These are phyloP conservation scores for Panicum hallii DNA, from an alignment of 202 grass and related monocot genomes.

Conservation along the genomic window DNA sequence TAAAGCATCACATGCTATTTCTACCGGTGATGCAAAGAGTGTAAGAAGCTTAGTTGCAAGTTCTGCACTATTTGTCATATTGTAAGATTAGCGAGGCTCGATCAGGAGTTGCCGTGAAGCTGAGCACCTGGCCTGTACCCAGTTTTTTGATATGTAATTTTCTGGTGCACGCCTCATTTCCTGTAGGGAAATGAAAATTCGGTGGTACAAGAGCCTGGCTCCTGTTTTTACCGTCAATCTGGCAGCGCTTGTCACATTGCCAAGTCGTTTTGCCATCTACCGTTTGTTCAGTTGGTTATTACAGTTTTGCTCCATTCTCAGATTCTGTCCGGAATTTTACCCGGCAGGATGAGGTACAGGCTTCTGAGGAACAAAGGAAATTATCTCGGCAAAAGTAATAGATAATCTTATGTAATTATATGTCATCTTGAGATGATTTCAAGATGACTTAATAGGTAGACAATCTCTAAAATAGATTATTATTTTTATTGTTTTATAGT, in stretches of 20 bases:
- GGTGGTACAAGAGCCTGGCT: background rate
- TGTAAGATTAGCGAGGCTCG: background rate
- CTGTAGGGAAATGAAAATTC: background rate
- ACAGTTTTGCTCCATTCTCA: constrained; percentile 33
- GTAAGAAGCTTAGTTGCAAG: constrained; percentile 24
- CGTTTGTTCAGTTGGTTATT: constrained; percentile 18
- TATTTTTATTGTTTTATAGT: no score
- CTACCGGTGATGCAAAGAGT: constrained; percentile 12
- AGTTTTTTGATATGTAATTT: background rate
- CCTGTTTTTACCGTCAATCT: constrained; percentile 4
- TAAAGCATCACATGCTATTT: constrained; percentile 41
- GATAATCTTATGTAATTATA: no score
- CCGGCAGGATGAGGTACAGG: no score
- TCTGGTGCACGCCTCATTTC: background rate
- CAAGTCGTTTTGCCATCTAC: constrained; percentile 21
- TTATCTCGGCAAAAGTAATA: no score
- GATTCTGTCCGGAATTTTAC: background rate
- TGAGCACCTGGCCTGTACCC: background rate
- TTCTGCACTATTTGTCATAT: background rate
- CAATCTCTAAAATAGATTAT: no score
- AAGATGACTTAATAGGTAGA: no score
- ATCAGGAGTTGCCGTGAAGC: background rate
- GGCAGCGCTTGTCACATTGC: constrained; percentile 14
- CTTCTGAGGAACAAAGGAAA: no score
- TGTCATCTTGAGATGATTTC: no score